Evolutionary conservation across 2,329 filamentous ascomycete species (phyloP).

Genomic region (Capronia coronata): DNA sequence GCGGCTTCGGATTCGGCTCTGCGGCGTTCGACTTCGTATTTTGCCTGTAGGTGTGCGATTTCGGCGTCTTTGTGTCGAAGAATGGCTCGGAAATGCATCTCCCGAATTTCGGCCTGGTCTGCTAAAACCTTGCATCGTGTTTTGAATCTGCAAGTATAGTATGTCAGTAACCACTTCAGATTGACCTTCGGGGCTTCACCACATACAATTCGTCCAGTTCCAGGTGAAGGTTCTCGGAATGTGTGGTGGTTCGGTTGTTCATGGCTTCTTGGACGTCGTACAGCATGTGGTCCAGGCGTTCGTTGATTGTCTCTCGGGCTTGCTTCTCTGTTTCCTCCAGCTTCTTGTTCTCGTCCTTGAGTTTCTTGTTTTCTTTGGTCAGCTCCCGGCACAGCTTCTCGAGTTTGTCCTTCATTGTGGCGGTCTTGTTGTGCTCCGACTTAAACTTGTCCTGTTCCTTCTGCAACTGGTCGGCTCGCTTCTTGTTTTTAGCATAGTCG

Average conservation of each 20-base stretch:
- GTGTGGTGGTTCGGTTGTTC: constrained; percentile 74
- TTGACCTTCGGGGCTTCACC: not conserved
- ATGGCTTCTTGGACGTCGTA: constrained; percentile 83
- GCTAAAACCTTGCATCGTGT: constrained; percentile 88
- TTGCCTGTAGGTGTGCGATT: constrained; percentile 82
- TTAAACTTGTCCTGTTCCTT: constrained; percentile 92
- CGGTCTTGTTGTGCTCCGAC: constrained; percentile 82
- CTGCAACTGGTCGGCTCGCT: constrained; percentile 85
- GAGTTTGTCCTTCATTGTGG: constrained; percentile 87
- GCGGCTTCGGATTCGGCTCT: constrained; percentile 72
- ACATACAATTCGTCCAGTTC: constrained; percentile 83
- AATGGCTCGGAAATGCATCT: constrained; percentile 86
- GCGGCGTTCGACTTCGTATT: constrained; percentile 85
- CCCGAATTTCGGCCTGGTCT: constrained; percentile 92
- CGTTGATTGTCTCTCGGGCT: constrained; percentile 75
- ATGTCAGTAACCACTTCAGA: constrained; percentile 13
- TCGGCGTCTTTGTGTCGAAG: constrained; percentile 94
- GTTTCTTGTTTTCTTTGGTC: constrained; percentile 94
- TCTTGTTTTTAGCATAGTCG: constrained; percentile 93
- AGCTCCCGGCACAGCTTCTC: constrained; percentile 94
- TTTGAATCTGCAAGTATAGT: constrained; percentile 52
- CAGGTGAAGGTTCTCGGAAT: constrained; percentile 73
- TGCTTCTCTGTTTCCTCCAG: constrained; percentile 78
- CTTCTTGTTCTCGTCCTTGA: constrained; percentile 95
- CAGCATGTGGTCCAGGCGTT: constrained; percentile 72